Evolutionary conservation across 306 rosid species (phyloP), one percentile per base, ranked within the genome.

Genomic region (Oemleria cerasiformis): DNA sequence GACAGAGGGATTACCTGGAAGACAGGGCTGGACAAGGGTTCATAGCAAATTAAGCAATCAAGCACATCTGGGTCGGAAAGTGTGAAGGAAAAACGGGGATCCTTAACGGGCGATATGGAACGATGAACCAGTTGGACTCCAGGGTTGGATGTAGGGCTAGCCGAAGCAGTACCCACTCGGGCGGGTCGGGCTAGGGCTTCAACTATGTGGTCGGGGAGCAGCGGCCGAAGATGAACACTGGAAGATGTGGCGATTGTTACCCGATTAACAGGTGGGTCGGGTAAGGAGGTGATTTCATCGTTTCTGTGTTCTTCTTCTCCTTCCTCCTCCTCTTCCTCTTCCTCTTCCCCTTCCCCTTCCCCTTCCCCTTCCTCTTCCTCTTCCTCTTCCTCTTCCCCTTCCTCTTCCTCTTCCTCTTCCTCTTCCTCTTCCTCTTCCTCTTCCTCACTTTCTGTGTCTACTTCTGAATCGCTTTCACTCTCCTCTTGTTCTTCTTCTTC

Each of bases 1-100:
- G 7, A n/a, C n/a, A n/a, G 48, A 65, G 16, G 60, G 73, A 34
- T 10, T 12, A 92, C 98, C 98, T 92, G 98, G 72, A 67, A 92
- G 16, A 88, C 79, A 53, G 98, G 98, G 47, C 57, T 9, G 34
- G 74, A 42, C 84, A 92, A 80, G 44, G 87, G 83, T 39, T 92
- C 92, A 25, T 42, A 86, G 85, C 98, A 92, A 68, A 92, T 85
- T 60, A 70, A 80, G 73, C 98, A 92, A 81, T 92, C 97, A 30
- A 92, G 83, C 39, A 90, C 92, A 47, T 90, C 96, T 4, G 97
- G 86, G n/a, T 90, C 97, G 13, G 84, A 66, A 38, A 92, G 73
- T 50, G 70, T 67, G 2, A 83, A 73, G 43, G 83, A 58, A 61
- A 88, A 30, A 30, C 81, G 65, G 59, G 70, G 75, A 3, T 70